Base-by-base conservation (phyloP, 2,329 filamentous ascomycete species). In the Monilinia fructicola region DNA sequence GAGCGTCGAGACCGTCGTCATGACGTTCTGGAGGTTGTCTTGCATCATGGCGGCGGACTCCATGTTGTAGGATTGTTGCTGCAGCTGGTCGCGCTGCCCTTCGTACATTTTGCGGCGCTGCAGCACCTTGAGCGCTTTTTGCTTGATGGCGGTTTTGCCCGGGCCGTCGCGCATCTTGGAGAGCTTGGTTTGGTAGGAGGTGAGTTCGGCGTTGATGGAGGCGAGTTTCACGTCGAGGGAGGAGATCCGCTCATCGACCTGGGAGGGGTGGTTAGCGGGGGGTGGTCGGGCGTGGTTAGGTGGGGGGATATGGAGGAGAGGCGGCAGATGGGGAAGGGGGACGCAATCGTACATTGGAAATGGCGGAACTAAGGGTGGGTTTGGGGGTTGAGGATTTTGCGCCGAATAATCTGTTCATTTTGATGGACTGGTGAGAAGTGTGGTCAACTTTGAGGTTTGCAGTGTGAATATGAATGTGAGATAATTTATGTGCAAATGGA, bases 11-110 rank as follows among this genome's bases (percentile, higher is more conserved):
- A 98, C 93, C 38, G 95, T 97, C 23, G 93, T 96, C 93, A 97
- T 97, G 70, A 95, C 94, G 79, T 98, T 98, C 79, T 96, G 95
- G 64, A 99, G 85, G 77, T 98, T 98, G 80, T 98, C 94, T 81
- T 96, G 93, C 94, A 98, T 97, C 85, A 93, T 96, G 77, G 91
- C 90, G 3, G 94, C 93, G 80, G 97, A 93, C 81, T 98, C 93
- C 93, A 99, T 97, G 81, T 98, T 98, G 93, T 93, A 98, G 28
- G 92, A 92, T 80, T 99, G 95, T 71, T 90, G 86, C 80, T 96
- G 91, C 64, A 98, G 87, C 80, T 98, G 93, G 75, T 97, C 93
- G 71, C 94, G 92, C 79, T 97, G 93, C 4, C 87, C 84, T 80
- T 99, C 95, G 86, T 97, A 96, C 79, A 93, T 90, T 78, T 96